A percentile compares a stretch with the other conserved stretches of the same genome.
Conservation (phyloP, 805 yeast genomes). For the Kurtzmaniella fragi region DNA sequence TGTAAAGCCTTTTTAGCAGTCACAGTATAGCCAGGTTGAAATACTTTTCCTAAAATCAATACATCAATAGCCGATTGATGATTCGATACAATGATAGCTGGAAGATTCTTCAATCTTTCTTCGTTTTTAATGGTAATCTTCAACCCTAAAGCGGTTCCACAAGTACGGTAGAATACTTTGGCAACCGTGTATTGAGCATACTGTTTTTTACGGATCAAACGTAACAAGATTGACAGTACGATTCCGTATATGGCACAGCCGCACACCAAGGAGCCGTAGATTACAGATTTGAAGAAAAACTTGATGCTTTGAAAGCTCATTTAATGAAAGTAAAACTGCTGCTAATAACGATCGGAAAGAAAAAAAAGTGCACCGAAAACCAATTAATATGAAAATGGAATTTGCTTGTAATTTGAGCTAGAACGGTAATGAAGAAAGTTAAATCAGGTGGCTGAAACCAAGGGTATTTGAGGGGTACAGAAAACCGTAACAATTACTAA, state of each 20-base stretch:
- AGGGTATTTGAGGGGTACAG: no score
- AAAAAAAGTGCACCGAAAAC: no score
- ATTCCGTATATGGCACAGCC: slow-evolving; percentile 74
- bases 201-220: slow-evolving; percentile 67
- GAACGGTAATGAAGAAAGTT: no score
- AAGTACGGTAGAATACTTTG: slow-evolving; percentile 62
- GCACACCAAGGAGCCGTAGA: slow-evolving; percentile 49
- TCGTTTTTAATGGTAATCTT: slow-evolving; percentile 66
- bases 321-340: no score
- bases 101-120: slow-evolving; percentile 51
- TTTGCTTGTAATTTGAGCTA: no score
- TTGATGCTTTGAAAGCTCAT: slow-evolving; percentile 20
- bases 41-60: slow-evolving; percentile 71
- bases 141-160: slow-evolving; percentile 63
- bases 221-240: slow-evolving; percentile 61
- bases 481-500: no score
- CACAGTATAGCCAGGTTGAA: slow-evolving; percentile 85
- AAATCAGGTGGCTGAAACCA: no score
- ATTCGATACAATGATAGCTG: slow-evolving; percentile 79
- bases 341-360: no score
- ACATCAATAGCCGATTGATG: slow-evolving; percentile 92
- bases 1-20: slow-evolving; percentile 86
- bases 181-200: slow-evolving; percentile 90
- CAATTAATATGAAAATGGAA: no score
- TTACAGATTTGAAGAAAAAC: slow-evolving; percentile 51